Evolutionary conservation across 2,329 filamentous ascomycete species (phyloP), one percentile per base, ranked within the genome.

Genomic region (Lomentospora prolificans): DNA sequence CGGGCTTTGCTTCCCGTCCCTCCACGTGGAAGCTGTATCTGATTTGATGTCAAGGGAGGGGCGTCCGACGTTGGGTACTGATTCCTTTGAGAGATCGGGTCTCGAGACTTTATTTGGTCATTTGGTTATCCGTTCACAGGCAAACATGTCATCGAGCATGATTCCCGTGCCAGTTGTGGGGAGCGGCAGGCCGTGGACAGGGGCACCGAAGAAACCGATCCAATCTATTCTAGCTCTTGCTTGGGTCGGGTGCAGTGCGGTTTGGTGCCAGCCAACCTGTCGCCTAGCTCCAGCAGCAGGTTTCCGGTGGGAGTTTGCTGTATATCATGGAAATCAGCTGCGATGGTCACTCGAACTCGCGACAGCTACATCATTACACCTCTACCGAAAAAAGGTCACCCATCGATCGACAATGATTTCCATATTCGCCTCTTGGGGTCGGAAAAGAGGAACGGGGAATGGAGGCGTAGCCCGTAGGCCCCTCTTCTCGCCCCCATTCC

Each of bases 1-100:
- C 39, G 25, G 39, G 33, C 4, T 30, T 55, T 12, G 33, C 52
- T 55, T 55, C 52, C 52, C 52, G 52, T 55, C 39, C 52, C 52
- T 55, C 52, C 52, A 55, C 39, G 52, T 48, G 25, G 41, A 12
- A 33, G 30, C 7, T 33, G 30, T 33, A 33, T 33, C 30, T 12
- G 6, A 33, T 33, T n/a, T n/a, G n/a, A n/a, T n/a, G n/a, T n/a
- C n/a, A n/a, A n/a, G n/a, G n/a, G n/a, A n/a, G n/a, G n/a, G n/a
- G n/a, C n/a, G n/a, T n/a, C n/a, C n/a, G n/a, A n/a, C n/a, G n/a
- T n/a, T n/a, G n/a, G n/a, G n/a, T n/a, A n/a, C n/a, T n/a, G n/a
- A 39, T 39, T 39, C 33, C 12, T 39, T 39, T 8, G 33, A 39
- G n/a, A 39, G 33, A 39, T 39, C 33, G 33, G 33, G 33, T 39